Conservation (phyloP, 192 early-diverging fungal genomes). For the Backusella luteola region DNA sequence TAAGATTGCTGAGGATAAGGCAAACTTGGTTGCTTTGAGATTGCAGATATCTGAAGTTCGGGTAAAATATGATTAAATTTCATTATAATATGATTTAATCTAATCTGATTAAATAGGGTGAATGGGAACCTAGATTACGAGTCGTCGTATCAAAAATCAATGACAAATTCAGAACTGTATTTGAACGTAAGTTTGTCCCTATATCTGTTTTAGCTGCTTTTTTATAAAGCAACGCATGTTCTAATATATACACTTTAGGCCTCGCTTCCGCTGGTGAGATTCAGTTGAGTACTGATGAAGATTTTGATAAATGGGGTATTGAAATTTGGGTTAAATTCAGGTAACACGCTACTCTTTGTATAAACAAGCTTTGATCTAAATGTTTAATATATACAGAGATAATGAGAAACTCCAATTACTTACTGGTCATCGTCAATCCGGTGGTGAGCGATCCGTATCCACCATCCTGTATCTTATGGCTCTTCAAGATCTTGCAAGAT, state of each 20-base stretch:
- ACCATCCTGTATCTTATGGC: constrained; percentile 97
- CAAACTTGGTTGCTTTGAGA: background rate
- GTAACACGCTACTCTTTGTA: constrained; percentile 23
- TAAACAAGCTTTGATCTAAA: background rate
- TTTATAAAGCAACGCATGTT: background rate
- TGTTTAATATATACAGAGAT: constrained; percentile 44
- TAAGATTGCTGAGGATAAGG: background rate
- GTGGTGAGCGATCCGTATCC: constrained; percentile 94
- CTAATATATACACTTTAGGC: constrained; percentile 28
- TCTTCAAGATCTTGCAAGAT: constrained; percentile 80
- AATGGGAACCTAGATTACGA: constrained; percentile 70
- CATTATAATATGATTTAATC: background rate
- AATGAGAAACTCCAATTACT: constrained; percentile 80
- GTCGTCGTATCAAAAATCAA: constrained; percentile 64
- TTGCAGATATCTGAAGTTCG: background rate
- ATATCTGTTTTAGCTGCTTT: background rate
- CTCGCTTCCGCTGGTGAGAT: constrained; percentile 84
- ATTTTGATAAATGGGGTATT: constrained; percentile 91
- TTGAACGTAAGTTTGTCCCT: background rate
- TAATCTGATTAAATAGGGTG: constrained; percentile 26
- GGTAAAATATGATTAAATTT: background rate
- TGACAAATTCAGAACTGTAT: constrained; percentile 25
- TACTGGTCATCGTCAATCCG: constrained; percentile 90
- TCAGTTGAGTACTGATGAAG: constrained; percentile 62
- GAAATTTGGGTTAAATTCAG: constrained; percentile 95